Conservation (phyloP, 768 basidiomycete species). For the Phanerochaete sordida region DNA sequence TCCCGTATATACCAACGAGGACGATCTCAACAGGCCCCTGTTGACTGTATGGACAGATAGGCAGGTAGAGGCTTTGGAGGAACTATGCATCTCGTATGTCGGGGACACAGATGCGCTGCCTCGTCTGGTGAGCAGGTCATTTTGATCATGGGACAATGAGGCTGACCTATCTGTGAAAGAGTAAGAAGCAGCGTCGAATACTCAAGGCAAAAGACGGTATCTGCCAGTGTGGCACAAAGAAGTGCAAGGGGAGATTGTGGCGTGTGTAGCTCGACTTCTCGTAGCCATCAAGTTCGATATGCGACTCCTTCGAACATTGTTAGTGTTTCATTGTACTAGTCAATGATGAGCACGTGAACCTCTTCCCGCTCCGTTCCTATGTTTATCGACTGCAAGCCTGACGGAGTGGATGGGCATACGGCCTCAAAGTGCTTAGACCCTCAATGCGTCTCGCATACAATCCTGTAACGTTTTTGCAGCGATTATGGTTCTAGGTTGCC, state of each 20-base stretch:
- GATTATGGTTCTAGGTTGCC: too few relatives aligned
- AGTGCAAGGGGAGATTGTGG: slow-evolving; percentile 46
- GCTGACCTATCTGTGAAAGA: slow-evolving; percentile 3
- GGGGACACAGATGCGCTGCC: slow-evolving; percentile 37
- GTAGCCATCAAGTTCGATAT: too few relatives aligned
- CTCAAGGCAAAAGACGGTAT: slow-evolving; percentile 38
- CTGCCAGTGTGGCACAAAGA: slow-evolving; percentile 50
- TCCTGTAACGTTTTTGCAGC: too few relatives aligned
- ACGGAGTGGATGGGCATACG: too few relatives aligned
- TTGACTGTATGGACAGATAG: slow-evolving; percentile 62
- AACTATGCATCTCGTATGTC: slow-evolving; percentile 74
- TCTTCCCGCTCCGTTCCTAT: too few relatives aligned
- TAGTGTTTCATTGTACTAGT: too few relatives aligned
- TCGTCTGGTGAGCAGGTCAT: not conserved
- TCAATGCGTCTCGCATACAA: too few relatives aligned
- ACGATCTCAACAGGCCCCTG: slow-evolving; percentile 64
- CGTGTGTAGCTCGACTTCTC: too few relatives aligned
- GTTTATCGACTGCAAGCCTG: too few relatives aligned
- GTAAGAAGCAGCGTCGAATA: slow-evolving; percentile 6
- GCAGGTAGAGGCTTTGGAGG: slow-evolving; percentile 63
- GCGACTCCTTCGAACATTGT: too few relatives aligned
- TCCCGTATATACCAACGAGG: slow-evolving; percentile 76
- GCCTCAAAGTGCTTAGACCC: too few relatives aligned
- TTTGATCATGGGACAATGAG: not conserved
- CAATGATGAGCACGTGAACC: too few relatives aligned